Evolutionary conservation across 768 basidiomycete species (phyloP).

Genomic region (Tephrocybe rancida): DNA sequence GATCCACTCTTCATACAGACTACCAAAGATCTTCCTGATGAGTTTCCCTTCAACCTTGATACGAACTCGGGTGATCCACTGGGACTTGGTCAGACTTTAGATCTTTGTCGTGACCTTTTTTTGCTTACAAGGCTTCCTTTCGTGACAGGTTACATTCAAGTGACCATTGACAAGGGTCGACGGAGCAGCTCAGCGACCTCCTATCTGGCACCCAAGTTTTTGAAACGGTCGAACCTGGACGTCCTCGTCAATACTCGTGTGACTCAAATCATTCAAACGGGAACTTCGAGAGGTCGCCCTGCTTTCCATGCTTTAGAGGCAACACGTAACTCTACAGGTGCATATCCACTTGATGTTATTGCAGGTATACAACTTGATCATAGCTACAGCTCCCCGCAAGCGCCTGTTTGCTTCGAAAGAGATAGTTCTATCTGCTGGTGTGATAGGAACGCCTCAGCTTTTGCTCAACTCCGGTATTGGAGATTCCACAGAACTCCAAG

Average conservation of each 20-base stretch:
- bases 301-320: not conserved
- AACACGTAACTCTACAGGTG: not conserved
- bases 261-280: not conserved
- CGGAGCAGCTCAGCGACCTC: not conserved
- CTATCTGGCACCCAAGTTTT: not conserved
- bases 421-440: conserved; percentile 29
- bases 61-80: conserved; percentile 17
- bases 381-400: not conserved
- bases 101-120: not conserved
- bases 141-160: not conserved
- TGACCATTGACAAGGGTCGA: not conserved
- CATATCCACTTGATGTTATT: no score
- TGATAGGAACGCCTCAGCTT: conserved; percentile 26
- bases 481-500: conserved; percentile 24
- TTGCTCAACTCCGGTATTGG: conserved; percentile 23
- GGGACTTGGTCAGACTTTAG: conserved; percentile 13
- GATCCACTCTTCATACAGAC: conserved; percentile 26
- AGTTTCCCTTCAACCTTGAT: conserved; percentile 18
- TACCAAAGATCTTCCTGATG: conserved; percentile 17
- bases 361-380: not conserved
- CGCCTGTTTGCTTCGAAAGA: conserved; percentile 24
- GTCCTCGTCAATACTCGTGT: not conserved
- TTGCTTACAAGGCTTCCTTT: not conserved
- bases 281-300: not conserved
- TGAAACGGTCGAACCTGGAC: not conserved